Conservation (phyloP, 2,329 filamentous ascomycete species). For the Nothomitra cinnamomea region DNA sequence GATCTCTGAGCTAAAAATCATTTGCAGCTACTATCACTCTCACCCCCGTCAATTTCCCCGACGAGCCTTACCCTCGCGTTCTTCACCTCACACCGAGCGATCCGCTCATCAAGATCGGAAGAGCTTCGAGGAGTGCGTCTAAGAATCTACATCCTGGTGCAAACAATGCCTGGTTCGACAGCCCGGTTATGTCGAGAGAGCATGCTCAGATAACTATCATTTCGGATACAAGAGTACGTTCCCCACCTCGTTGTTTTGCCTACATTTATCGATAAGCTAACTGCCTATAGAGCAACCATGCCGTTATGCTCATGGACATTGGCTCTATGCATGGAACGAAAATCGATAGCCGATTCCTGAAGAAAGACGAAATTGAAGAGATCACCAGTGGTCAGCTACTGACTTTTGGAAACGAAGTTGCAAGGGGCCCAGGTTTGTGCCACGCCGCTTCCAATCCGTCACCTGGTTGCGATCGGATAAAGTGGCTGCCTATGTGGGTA, state of each 20-base stretch:
- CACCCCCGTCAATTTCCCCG: conserved; percentile 15
- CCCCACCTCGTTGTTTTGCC: not conserved
- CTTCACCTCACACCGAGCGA: conserved; percentile 18
- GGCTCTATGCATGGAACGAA: conserved; percentile 46
- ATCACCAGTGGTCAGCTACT: conserved; percentile 23
- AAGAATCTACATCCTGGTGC: conserved; percentile 20
- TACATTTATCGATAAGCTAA: not conserved
- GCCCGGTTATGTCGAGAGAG: conserved; percentile 28
- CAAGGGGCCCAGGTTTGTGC: conserved; percentile 26
- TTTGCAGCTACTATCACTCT: conserved; percentile 4
- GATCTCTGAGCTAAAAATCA: not conserved
- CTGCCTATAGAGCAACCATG: conserved; percentile 13
- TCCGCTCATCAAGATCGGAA: conserved; percentile 21
- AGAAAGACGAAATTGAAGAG: conserved; percentile 18
- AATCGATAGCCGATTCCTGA: conserved; percentile 28
- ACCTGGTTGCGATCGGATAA: not conserved
- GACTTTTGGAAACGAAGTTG: conserved; percentile 32
- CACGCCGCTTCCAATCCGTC: not conserved
- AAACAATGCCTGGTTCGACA: conserved; percentile 29
- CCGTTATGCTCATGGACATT: conserved; percentile 34
- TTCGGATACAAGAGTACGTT: not conserved
- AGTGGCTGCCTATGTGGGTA: not conserved
- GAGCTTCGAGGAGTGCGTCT: conserved; percentile 23
- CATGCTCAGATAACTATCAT: conserved; percentile 20
- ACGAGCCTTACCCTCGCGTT: conserved; percentile 17